These are phyloP conservation scores for Spinacia oleracea DNA, from an alignment of 179 eudicot genomes.

Conservation along the genomic window DNA sequence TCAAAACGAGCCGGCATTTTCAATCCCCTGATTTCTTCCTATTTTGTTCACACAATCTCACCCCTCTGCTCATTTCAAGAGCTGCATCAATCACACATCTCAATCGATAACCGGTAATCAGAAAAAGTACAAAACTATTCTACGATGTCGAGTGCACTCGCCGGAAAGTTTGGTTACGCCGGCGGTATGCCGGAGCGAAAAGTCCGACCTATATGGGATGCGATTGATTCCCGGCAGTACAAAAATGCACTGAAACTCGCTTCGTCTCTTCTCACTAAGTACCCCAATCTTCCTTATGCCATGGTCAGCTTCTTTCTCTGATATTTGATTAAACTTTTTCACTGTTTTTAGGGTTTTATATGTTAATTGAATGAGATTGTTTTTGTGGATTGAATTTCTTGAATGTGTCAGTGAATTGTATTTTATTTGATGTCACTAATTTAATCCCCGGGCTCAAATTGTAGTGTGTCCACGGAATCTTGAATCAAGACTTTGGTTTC, in stretches of 20 bases:
- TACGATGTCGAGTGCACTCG: constrained; percentile 41
- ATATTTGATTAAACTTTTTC: neutral
- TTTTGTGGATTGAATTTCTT: neutral
- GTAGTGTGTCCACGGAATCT: neutral
- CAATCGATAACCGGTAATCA: neutral
- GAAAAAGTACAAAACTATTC: neutral
- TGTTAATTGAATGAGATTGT: neutral
- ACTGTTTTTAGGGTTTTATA: constrained; percentile 2
- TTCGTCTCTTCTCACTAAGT: constrained; percentile 61
- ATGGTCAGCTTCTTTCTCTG: constrained; percentile 43
- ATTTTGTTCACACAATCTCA: neutral
- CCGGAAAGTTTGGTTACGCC: constrained; percentile 74
- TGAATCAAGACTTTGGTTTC: neutral
- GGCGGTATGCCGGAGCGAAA: constrained; percentile 95
- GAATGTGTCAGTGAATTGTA: neutral
- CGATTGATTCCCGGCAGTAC: constrained; percentile 88
- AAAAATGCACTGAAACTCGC: constrained; percentile 82
- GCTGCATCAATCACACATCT: neutral
- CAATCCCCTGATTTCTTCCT: neutral
- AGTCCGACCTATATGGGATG: constrained; percentile 94
- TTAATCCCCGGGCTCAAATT: no score
- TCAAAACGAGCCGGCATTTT: neutral
- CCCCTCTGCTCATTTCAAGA: neutral
- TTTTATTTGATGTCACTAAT: neutral
- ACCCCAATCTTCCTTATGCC: constrained; percentile 74